phyloP scores from a whole-genome alignment of 2,329 filamentous ascomycete species.

The Cercospora canescens region DNA sequence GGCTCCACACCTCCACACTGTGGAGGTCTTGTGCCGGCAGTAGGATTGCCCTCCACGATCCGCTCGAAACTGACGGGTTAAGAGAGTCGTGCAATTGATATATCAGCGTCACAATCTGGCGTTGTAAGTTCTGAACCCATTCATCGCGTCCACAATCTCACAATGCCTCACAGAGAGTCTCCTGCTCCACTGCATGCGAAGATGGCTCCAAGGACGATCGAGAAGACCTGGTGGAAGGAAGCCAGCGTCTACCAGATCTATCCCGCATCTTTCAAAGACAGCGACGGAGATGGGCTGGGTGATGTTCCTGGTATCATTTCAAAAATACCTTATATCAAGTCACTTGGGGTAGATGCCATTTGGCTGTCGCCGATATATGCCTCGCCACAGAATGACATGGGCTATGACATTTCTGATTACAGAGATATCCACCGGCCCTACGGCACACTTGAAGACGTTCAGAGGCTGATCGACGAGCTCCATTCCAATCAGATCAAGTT shows the following conservation, averaged over 20 bases:
- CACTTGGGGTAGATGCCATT: conserved; percentile 56
- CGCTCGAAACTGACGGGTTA: not conserved
- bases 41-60: not conserved
- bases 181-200: not conserved
- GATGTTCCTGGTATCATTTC: conserved; percentile 64
- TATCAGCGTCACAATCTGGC: not conserved
- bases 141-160: not conserved
- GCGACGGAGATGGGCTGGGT: conserved; percentile 60
- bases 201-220: conserved; percentile 1
- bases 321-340: conserved; percentile 62
- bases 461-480: conserved; percentile 43
- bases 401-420: conserved; percentile 52
- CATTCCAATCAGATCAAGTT: conserved; percentile 48
- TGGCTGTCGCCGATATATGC: conserved; percentile 51
- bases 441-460: conserved; percentile 48
- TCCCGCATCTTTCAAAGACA: conserved; percentile 56
- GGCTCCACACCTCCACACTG: not conserved
- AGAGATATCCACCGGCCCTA: conserved; percentile 48
- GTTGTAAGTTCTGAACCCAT: not conserved
- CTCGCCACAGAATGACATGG: conserved; percentile 54
- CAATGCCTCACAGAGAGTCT: conserved; percentile 12
- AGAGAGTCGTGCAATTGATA: not conserved
- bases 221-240: conserved; percentile 40
- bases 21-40: not conserved
- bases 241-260: conserved; percentile 53